Evolutionary conservation across 352 stramenopile genomes (phyloP), one percentile per base, ranked within the genome.

Genomic region (Thalassiosira mediterranea): DNA sequence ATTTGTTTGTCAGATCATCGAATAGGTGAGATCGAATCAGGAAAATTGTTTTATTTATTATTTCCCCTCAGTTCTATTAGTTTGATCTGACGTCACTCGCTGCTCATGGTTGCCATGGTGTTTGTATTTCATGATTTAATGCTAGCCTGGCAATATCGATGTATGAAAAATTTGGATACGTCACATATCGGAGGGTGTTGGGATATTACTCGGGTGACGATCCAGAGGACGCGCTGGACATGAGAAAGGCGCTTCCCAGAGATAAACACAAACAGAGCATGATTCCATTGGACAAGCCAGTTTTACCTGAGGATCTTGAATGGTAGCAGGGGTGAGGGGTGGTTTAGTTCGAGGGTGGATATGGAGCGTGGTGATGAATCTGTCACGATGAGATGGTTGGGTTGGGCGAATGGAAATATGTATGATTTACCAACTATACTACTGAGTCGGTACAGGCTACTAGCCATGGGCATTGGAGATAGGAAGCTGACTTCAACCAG

Each of bases 1-100:
- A 99, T 78, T 85, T 99, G n/a, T 99, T 98, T 76, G 97, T 99
- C 17, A 90, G 97, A 25, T 92, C 95, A 17, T 98, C 95, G 38
- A 99, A 99, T 89, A 86, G 80, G 71, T 80, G 54, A 73, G 32
- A 67, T 15, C 17, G 46, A 25, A 54, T n/a, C n/a, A n/a, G n/a
- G n/a, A n/a, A n/a, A n/a, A n/a, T n/a, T n/a, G n/a, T n/a, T n/a
- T n/a, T n/a, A n/a, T n/a, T n/a, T n/a, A n/a, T n/a, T n/a, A n/a
- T n/a, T n/a, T n/a, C n/a, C n/a, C n/a, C n/a, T n/a, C 46, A 11
- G 46, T 25, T 54, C 11, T 42, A 29, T 21, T 44, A 10, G 1
- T 69, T 17, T 44, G 3, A 69, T 60, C 40, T 29, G 13, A 38
- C 11, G 25, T 59, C 19, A 19, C 38, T 19, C 78, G 88, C 97